Base-by-base conservation (phyloP, 768 basidiomycete species). In the Naganishia friedmannii region DNA sequence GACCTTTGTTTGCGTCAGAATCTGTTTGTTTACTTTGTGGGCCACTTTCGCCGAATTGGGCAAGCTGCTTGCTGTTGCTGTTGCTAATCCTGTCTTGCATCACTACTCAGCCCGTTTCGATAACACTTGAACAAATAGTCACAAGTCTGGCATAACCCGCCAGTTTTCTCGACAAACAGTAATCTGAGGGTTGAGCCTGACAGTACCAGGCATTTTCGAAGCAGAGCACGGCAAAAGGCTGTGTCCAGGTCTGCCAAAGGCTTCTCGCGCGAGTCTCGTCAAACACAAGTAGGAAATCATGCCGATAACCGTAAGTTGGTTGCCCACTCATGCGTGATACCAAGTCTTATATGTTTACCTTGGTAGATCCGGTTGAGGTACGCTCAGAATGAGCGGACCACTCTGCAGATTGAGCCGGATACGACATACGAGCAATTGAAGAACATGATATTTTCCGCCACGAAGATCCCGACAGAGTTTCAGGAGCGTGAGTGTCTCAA, bases 321-420 rank as follows among this genome's bases (percentile, higher is more conserved):
- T 3, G n/a, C 7, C 8, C 9, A 58, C 6, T 10, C 1, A 5
- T 9, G 7, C 1, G 21, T 23, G 5, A 31, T 34, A 8, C 17
- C 57, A 34, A n/a, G 23, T 31, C 53, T 37, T 17, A 12, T 10
- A 23, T 65, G 21, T 15, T 21, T 15, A 5, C 58, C 54, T 21
- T 37, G 39, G 31, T 48, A 81, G 77, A 72, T 95, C 46, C 88
- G 93, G 29, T 83, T 97, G 3, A 86, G 93, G 71, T 89, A 93
- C 80, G 90, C 93, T 17, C 37, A 42, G 12, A 86, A 88, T 76
- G 93, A 93, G 34, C 87, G 91, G 32, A 83, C 88, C 9, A 92
- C 92, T 10, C 83, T 96, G 68, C 85, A 91, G 56, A 81, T 93
- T 45, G 85, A 88, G 68, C 82, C 73, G 84, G 87, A 67, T 77